These are phyloP conservation scores for Solanum sejunctum DNA, from an alignment of 257 asterid species.

Conservation along the genomic window DNA sequence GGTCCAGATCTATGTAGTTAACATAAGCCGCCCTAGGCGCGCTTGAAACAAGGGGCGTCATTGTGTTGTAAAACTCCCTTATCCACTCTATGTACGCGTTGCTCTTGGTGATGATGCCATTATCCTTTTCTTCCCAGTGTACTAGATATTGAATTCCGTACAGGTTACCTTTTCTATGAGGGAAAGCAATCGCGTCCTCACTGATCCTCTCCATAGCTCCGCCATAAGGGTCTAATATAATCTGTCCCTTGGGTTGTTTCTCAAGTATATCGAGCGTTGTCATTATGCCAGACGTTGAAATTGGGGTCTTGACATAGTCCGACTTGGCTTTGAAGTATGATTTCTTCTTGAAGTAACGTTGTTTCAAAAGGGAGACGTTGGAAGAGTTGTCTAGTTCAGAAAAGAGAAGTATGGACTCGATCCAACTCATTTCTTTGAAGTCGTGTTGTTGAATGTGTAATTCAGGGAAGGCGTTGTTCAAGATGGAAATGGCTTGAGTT, in stretches of 20 bases:
- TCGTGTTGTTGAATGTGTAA: slow-evolving; percentile 16
- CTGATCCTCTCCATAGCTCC: slow-evolving; percentile 48
- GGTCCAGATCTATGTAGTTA: slow-evolving; percentile 69
- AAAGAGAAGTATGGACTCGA: slow-evolving; percentile 50
- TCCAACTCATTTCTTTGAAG: slow-evolving; percentile 62
- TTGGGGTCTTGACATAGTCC: slow-evolving; percentile 38
- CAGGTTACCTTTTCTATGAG: slow-evolving; percentile 62
- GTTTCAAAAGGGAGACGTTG: slow-evolving; percentile 14
- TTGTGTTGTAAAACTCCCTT: slow-evolving; percentile 34
- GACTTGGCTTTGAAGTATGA: slow-evolving; percentile 62
- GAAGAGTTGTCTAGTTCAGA: slow-evolving; percentile 23
- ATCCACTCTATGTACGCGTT: slow-evolving; percentile 39
- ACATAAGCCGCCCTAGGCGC: slow-evolving; percentile 59
- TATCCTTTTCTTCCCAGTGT: slow-evolving; percentile 32
- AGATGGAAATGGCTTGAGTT: slow-evolving; percentile 14
- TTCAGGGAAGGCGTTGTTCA: slow-evolving; percentile 28
- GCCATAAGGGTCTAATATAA: slow-evolving; percentile 62
- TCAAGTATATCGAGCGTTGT: slow-evolving; percentile 19
- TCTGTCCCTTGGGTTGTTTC: slow-evolving; percentile 51
- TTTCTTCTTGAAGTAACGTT: slow-evolving; percentile 28
- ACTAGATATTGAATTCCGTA: slow-evolving; percentile 52
- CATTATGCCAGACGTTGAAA: slow-evolving; percentile 21
- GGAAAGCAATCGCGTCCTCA: slow-evolving; percentile 48
- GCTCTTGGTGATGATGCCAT: background rate
- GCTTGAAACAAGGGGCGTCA: slow-evolving; percentile 41